Evolutionary conservation across 2,329 filamentous ascomycete genomes (phyloP).

Genomic region (Aspergillus sp.): DNA sequence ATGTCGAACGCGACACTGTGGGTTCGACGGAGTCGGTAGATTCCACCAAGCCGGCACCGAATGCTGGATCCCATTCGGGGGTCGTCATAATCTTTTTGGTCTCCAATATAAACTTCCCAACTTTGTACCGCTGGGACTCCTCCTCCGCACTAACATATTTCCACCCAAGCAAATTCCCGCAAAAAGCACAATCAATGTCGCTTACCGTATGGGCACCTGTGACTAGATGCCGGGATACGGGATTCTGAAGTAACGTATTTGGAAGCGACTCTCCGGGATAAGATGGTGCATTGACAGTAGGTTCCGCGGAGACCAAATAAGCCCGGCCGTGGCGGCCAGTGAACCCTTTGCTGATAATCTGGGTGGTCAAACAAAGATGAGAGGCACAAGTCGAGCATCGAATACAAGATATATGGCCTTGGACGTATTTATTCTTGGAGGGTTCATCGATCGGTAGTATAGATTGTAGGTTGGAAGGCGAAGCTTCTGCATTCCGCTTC

Average conservation of each 20-base stretch:
- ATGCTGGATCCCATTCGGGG: conserved; percentile 52
- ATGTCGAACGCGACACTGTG: conserved; percentile 9
- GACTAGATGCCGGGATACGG: conserved; percentile 59
- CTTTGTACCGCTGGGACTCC: conserved; percentile 62
- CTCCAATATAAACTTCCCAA: conserved; percentile 67
- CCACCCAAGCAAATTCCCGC: conserved; percentile 60
- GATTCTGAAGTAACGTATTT: conserved; percentile 58
- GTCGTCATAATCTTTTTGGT: conserved; percentile 55
- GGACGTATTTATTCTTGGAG: conserved; percentile 37
- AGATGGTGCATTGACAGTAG: conserved; percentile 27
- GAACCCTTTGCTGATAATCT: conserved; percentile 66
- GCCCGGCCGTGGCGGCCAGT: conserved; percentile 64
- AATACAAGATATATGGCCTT: conserved; percentile 54
- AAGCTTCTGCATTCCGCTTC: conserved; percentile 10
- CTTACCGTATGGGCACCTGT: conserved; percentile 63
- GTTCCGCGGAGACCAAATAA: conserved; percentile 57
- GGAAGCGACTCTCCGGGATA: conserved; percentile 47
- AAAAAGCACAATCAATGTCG: conserved; percentile 59
- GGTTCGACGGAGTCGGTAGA: neutral
- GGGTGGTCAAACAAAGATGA: conserved; percentile 58
- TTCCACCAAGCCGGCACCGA: conserved; percentile 9
- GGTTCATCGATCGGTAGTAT: neutral
- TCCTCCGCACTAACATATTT: conserved; percentile 65
- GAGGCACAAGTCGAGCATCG: conserved; percentile 60
- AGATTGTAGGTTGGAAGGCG: conserved; percentile 4